These are phyloP conservation scores for Nicotiana attenuata DNA, from an alignment of 257 asterid genomes.

Conservation along the genomic window DNA sequence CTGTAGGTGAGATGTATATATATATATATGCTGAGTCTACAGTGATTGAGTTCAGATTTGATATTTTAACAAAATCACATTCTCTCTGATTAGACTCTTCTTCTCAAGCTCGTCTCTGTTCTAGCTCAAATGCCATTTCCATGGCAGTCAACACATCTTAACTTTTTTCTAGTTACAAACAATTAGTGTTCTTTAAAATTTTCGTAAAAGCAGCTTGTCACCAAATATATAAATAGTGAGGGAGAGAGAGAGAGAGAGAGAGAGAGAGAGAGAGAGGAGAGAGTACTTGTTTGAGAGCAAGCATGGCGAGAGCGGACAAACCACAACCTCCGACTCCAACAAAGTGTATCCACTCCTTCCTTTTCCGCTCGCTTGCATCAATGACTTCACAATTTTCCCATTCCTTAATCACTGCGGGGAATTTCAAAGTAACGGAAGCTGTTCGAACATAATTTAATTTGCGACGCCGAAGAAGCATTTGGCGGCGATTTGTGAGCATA, in stretches of 20 bases:
- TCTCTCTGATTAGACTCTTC: no score
- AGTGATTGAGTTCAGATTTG: no score
- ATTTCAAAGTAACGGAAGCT: background rate
- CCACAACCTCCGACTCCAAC: conserved; percentile 40
- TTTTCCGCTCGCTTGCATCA: background rate
- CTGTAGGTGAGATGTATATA: no score
- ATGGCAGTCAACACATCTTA: no score
- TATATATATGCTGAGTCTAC: no score
- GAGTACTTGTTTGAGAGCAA: conserved; percentile 28
- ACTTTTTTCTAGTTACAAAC: background rate
- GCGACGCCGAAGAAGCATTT: background rate
- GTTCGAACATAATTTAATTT: background rate
- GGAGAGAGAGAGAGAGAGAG: no score
- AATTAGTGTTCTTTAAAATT: background rate
- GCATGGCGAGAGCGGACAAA: conserved; percentile 39
- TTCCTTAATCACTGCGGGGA: background rate
- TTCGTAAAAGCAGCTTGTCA: background rate
- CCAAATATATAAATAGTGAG: background rate
- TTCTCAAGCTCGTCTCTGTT: no score
- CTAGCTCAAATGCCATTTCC: no score
- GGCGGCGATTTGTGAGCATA: background rate
- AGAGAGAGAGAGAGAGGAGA: no score
- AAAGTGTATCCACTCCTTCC: conserved; percentile 32
- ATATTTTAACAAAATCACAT: no score
- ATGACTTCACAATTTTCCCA: background rate